Conservation (phyloP, 1,284 basidiomycete genomes). For the Moesziomyces sp. region DNA sequence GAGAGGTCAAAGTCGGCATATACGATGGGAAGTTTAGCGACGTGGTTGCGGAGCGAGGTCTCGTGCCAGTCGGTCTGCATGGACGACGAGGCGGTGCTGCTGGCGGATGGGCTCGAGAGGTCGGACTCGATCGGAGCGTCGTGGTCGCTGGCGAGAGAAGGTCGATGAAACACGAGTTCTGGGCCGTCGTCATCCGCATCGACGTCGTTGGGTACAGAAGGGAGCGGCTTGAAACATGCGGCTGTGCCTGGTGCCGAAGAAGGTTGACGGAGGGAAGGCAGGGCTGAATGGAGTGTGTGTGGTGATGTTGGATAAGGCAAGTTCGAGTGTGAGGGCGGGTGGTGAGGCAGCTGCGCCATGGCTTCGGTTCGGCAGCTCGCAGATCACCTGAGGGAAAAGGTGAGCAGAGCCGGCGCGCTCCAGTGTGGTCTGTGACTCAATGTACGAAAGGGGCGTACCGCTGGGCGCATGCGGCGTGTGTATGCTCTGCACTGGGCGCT, state of each 20-base stretch:
- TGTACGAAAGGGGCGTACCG: too few species aligned
- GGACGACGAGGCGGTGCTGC: constrained; percentile 24
- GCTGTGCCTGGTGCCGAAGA: neutral
- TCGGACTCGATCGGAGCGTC: constrained; percentile 35
- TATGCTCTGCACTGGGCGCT: too few species aligned
- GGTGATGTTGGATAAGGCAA: neutral
- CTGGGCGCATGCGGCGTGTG: too few species aligned
- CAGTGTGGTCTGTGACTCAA: too few species aligned
- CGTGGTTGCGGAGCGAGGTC: constrained; percentile 33
- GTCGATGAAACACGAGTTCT: constrained; percentile 14
- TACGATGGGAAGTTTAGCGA: constrained; percentile 30
- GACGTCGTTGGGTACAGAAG: constrained; percentile 31
- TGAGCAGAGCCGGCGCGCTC: too few species aligned
- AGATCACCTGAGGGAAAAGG: too few species aligned
- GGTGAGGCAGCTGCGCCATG: too few species aligned
- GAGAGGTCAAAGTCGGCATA: constrained; percentile 25
- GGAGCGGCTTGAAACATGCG: constrained; percentile 16
- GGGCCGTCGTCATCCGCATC: constrained; percentile 17
- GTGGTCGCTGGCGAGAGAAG: constrained; percentile 1
- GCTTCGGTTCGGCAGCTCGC: too few species aligned
- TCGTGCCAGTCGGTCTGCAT: constrained; percentile 42
- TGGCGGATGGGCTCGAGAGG: constrained; percentile 31
- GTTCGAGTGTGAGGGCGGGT: neutral
- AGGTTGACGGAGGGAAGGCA: neutral
- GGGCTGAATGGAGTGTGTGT: neutral